phyloP scores from a whole-genome alignment of 2,329 filamentous ascomycete species.

The Neofusicoccum kwambonambiense region DNA sequence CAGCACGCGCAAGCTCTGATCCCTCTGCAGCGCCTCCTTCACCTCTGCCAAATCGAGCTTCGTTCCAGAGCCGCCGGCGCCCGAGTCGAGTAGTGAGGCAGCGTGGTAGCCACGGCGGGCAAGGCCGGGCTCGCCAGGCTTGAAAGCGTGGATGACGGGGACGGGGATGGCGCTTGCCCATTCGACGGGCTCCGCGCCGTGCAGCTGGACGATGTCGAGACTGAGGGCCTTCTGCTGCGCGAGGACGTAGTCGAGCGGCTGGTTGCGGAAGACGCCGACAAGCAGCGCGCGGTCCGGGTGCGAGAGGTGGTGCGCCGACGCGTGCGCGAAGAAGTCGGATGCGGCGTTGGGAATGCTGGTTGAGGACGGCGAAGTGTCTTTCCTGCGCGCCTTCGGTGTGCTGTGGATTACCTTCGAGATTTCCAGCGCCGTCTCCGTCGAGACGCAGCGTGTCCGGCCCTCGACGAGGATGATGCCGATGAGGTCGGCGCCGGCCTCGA shows the following conservation, averaged over 20 bases:
- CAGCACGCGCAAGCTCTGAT: conserved; percentile 70
- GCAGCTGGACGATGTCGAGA: conserved; percentile 88
- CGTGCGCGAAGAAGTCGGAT: conserved; percentile 71
- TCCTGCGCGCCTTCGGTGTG: conserved; percentile 36
- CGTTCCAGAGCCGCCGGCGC: conserved; percentile 77
- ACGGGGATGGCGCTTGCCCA: conserved; percentile 89
- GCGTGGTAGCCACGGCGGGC: conserved; percentile 76
- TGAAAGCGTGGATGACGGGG: conserved; percentile 84
- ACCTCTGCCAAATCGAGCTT: conserved; percentile 71
- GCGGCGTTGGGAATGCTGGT: conserved; percentile 33
- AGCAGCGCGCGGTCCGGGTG: conserved; percentile 67
- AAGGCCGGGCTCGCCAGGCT: conserved; percentile 70
- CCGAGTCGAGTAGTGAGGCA: conserved; percentile 82
- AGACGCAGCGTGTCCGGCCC: conserved; percentile 75
- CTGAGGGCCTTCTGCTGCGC: conserved; percentile 71
- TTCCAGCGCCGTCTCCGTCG: conserved; percentile 71
- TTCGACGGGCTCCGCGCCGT: conserved; percentile 88
- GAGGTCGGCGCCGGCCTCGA: conserved; percentile 84
- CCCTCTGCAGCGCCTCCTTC: conserved; percentile 62
- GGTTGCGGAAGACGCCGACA: conserved; percentile 92
- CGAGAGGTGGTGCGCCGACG: conserved; percentile 45
- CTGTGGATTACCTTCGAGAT: conserved; percentile 78
- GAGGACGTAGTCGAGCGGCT: conserved; percentile 79
- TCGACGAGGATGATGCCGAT: conserved; percentile 91
- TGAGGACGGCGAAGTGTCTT: conserved; percentile 26